phyloP scores from a whole-genome alignment of 2,329 filamentous ascomycete genomes.

The Raffaelea deltoideospora region DNA sequence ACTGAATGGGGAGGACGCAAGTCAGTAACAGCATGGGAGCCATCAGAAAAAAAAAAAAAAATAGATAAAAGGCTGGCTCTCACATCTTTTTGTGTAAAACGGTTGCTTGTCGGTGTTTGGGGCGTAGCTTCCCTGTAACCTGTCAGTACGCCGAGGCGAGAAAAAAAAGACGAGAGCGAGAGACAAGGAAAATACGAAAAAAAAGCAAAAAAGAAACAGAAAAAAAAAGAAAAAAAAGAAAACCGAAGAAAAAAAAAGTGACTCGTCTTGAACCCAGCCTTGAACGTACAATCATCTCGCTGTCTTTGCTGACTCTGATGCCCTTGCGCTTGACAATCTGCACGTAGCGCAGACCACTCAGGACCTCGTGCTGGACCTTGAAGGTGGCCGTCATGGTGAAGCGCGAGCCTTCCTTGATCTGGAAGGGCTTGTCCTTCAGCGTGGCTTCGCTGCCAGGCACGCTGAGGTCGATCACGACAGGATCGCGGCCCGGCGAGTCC shows the following conservation, averaged over 20 bases:
- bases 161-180: no score
- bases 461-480: conserved; percentile 81
- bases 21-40: no score
- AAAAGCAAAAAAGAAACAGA: no score
- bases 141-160: no score
- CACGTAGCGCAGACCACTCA: conserved; percentile 89
- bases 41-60: no score
- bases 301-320: conserved; percentile 76
- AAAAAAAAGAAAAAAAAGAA: no score
- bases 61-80: conserved; percentile 24
- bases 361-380: conserved; percentile 92
- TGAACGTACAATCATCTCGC: conserved; percentile 84
- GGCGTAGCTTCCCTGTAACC: conserved; percentile 65
- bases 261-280: no score
- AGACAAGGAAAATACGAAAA: no score
- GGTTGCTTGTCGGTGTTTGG: conserved; percentile 83
- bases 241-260: no score
- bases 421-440: conserved; percentile 87
- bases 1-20: conserved; percentile 47
- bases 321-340: conserved; percentile 87
- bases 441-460: conserved; percentile 54
- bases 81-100: conserved; percentile 83
- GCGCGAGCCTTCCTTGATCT: conserved; percentile 85
- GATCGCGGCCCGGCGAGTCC: conserved; percentile 64
- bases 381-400: conserved; percentile 94